Base-by-base conservation (phyloP, 768 basidiomycete species). In the Rhodotorula toruloides region DNA sequence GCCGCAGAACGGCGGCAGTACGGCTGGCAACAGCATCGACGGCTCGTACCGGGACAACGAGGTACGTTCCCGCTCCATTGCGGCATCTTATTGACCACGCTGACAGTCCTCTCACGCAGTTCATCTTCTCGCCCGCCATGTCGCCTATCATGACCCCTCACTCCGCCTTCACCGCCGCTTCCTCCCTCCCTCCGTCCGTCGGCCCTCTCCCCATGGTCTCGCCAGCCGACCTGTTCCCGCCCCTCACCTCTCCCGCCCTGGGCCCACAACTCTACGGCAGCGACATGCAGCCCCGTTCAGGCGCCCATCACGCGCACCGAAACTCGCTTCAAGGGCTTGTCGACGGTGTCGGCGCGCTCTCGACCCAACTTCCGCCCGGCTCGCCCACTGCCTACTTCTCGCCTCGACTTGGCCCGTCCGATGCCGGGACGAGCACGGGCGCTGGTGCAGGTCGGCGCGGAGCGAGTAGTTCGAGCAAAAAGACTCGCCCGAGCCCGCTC, bases 81-180 rank as follows among this genome's bases (percentile, higher is more conserved):
- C 13, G 14, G 25, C 4, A 17, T 55, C 27, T 13, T 44, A 21
- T 12, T 43, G 22, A 25, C 31, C 3, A 32, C 10, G 0, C 2
- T 36, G 34, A 19, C 25, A 19, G 1, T 36, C 17, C 22, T 6
- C 17, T 17, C 34, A 7, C 34, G 25, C 68, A 79, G 77, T 74
- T 74, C 54, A 61, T 77, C 31, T 77, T 79, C 71, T 71, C 74
- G 14, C 79, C 79, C 2, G 73, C 79, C 32, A 72, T 79, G 53
- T 79, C 79, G 25, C 79, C 79, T 0, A 78, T 78, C 7, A 71
- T 79, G 54, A 77, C 78, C 11, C 74, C 76, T 16, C 64, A 66
- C 11, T 72, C 76, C 11, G 60, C 47, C 25, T 77, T 73, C 42
- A 67, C 67, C 19, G 71, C 67, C 6, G 69, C 64, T 4, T 68